Evolutionary conservation across 2,329 filamentous ascomycete genomes (phyloP).

Genomic region (Gliomastix tumulicola): DNA sequence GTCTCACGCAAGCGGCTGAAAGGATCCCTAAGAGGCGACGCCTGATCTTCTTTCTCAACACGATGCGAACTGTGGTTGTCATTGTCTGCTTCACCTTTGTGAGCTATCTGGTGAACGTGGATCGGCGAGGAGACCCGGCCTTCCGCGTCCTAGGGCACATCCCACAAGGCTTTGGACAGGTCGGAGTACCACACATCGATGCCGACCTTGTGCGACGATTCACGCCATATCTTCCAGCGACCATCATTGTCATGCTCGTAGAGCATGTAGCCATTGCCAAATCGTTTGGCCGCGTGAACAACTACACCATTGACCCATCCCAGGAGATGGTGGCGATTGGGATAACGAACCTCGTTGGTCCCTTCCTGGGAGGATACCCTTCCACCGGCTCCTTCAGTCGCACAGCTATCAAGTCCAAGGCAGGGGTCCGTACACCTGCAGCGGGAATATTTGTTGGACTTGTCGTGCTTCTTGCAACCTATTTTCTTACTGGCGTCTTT

Average conservation of each 20-base stretch:
- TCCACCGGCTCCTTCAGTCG: constrained; percentile 94
- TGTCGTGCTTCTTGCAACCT: constrained; percentile 84
- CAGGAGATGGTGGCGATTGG: constrained; percentile 95
- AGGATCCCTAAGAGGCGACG: constrained; percentile 64
- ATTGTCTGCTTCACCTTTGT: constrained; percentile 90
- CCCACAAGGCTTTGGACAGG: constrained; percentile 79
- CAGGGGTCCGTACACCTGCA: constrained; percentile 85
- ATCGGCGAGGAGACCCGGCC: constrained; percentile 52
- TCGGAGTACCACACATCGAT: constrained; percentile 65
- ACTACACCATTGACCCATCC: constrained; percentile 91
- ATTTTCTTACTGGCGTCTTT: constrained; percentile 81
- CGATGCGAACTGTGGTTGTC: constrained; percentile 83
- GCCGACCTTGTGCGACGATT: constrained; percentile 61
- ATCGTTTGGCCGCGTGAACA: constrained; percentile 91
- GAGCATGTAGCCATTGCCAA: constrained; percentile 98
- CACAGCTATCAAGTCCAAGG: constrained; percentile 95
- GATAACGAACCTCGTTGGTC: constrained; percentile 80
- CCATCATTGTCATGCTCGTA: constrained; percentile 89
- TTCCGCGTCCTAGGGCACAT: constrained; percentile 73
- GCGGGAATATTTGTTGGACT: constrained; percentile 82
- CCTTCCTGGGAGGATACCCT: constrained; percentile 87
- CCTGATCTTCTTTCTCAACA: constrained; percentile 83
- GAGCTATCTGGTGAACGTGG: constrained; percentile 75
- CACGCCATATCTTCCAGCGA: constrained; percentile 67
- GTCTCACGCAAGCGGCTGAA: constrained; percentile 59